Percentiles rank a stretch among this genome's conserved stretches.
Evolutionary conservation across 306 rosid species (phyloP).

Genomic region (Rubus idaeus): DNA sequence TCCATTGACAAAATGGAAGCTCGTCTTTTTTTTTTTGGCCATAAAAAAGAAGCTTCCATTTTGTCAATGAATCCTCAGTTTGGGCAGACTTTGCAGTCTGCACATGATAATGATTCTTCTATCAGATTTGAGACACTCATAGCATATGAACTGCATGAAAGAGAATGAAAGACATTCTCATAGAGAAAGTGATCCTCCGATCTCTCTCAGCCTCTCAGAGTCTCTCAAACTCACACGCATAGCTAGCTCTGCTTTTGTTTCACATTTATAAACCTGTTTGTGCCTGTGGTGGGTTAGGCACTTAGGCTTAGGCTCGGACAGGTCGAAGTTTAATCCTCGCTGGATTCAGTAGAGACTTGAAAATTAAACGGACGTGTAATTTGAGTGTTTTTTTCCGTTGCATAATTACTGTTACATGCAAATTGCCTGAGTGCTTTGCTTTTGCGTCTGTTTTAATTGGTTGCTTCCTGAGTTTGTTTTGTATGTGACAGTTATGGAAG

Average conservation of each 20-base stretch:
- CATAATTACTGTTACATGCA: background rate
- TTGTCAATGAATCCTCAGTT: background rate
- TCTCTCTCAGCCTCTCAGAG: background rate
- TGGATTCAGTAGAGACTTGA: background rate
- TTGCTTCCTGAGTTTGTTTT: too few species aligned
- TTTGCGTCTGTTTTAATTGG: too few species aligned
- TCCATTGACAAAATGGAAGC: background rate
- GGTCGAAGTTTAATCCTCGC: background rate
- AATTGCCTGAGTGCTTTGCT: background rate
- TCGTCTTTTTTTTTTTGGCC: background rate
- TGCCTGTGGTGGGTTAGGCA: background rate
- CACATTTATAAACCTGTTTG: background rate
- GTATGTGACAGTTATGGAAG: too few species aligned
- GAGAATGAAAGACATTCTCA: background rate
- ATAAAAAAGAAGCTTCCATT: background rate
- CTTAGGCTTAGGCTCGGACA: too few species aligned
- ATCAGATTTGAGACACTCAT: too few species aligned
- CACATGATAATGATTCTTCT: too few species aligned
- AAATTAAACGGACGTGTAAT: background rate
- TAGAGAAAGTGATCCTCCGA: background rate
- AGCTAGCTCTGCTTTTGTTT: too few species aligned
- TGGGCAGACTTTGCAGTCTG: too few species aligned
- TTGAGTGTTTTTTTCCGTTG: too few species aligned
- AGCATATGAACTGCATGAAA: too few species aligned
- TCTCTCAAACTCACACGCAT: background rate